Percentiles rank a stretch among this genome's conserved stretches.
These are phyloP conservation scores for Suhomyces prunicola DNA, from an alignment of 805 yeast genomes.

Conservation along the genomic window DNA sequence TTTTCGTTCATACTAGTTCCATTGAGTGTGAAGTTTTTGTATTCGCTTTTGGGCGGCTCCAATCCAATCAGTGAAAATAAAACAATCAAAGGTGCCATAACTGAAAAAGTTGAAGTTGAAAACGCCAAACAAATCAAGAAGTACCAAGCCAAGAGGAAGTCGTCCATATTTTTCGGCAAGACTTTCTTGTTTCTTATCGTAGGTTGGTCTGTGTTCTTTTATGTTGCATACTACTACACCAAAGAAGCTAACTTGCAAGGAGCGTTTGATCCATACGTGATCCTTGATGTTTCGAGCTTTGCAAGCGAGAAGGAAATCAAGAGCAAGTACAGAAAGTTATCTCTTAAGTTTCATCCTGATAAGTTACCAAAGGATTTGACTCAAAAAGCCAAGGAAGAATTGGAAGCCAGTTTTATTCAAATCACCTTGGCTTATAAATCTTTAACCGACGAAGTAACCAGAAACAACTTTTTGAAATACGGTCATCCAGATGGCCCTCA, in stretches of 20 bases:
- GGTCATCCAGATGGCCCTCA: slow-evolving; percentile 99
- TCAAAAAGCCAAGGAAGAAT: slow-evolving; percentile 49
- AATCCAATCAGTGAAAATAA: slow-evolving; percentile 18
- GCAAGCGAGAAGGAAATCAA: slow-evolving; percentile 76
- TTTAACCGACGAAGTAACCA: slow-evolving; percentile 82
- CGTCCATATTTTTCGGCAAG: slow-evolving; percentile 37
- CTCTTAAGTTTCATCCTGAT: slow-evolving; percentile 91
- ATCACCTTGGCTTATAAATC: slow-evolving; percentile 93
- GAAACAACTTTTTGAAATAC: slow-evolving; percentile 75
- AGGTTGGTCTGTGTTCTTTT: slow-evolving; percentile 63
- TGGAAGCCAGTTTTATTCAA: slow-evolving; percentile 75
- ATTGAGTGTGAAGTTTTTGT: slow-evolving; percentile 39
- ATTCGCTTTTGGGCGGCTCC: slow-evolving; percentile 12
- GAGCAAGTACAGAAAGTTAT: slow-evolving; percentile 78
- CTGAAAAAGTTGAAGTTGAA: slow-evolving; percentile 28
- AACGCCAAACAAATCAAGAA: slow-evolving; percentile 20
- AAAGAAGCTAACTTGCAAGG: slow-evolving; percentile 45
- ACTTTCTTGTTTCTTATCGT: slow-evolving; percentile 30
- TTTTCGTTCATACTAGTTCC: slow-evolving; percentile 69
- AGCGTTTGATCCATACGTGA: slow-evolving; percentile 86
- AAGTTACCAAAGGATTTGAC: slow-evolving; percentile 67
- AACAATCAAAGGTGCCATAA: slow-evolving; percentile 30
- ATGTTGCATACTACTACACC: slow-evolving; percentile 34
- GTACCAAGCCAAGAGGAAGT: slow-evolving; percentile 26
- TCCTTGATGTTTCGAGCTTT: slow-evolving; percentile 67